Base-by-base conservation (phyloP, 108 stramenopile species). In the Nannochloropsis gaditana region DNA sequence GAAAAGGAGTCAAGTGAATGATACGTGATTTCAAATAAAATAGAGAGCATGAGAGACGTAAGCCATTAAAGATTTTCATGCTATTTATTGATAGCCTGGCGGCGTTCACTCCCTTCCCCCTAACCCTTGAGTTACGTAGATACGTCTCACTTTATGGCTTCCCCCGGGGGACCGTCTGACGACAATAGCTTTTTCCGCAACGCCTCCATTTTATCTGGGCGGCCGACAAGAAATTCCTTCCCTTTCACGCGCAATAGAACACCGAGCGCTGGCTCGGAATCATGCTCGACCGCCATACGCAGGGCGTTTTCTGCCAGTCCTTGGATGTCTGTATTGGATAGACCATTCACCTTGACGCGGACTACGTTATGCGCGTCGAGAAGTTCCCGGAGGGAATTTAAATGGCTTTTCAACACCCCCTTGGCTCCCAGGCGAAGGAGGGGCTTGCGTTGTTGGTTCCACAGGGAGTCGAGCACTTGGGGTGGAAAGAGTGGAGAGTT, bases 371-470 rank as follows among this genome's bases (percentile, higher is more conserved):
- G 59, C 59, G 59, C 59, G 59, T 73, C 59, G 5, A 73, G 59
- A n/a, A 73, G 59, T 73, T 73, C 59, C 15, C 59, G 59, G 59
- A 73, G 59, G 2, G 59, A 73, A n/a, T 73, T 73, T 15, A 73
- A n/a, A n/a, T 73, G 59, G 59, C 59, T 73, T n/a, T 15, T 15
- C 59, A 73, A n/a, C 15, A 73, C n/a, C 15, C 59, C 59, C n/a
- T 73, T 73, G 19, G n/a, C n/a, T n/a, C 59, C 59, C 59, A 73
- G n/a, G 59, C 59, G 59, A 3, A 73, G 59, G n/a, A 73, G 59
- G n/a, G 59, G 59, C 59, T 73, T 73, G 3, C 59, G 59, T 73
- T 73, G 59, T n/a, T 73, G 19, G 59, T 73, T 73, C 59, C 59
- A 73, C 19, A 73, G 59, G n/a, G 59, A 73, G 59, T 73, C 59